Evolutionary conservation across 2,329 filamentous ascomycete species (phyloP), one percentile per base, ranked within the genome.

Genomic region (Raffaelea arxii): DNA sequence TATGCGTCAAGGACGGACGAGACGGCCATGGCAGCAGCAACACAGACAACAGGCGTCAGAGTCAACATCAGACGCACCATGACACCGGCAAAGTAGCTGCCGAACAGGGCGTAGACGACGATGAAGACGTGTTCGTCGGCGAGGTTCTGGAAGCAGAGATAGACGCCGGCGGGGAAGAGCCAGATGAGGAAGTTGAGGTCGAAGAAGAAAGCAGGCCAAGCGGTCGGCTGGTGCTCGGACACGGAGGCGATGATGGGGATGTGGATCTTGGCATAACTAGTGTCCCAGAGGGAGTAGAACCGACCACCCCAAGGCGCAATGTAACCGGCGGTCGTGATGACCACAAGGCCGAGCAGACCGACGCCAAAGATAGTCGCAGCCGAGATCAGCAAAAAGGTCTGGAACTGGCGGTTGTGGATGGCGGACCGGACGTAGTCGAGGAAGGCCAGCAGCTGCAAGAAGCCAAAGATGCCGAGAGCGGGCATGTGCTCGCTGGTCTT

Each of bases 231-330:
- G 71, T 98, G 92, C 70, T 98, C 92, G 1, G 92, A 98, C 41
- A 98, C 92, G n/a, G 92, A 98, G 4, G 92, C 92, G 64, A 98
- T 98, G 62, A 98, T 98, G 51, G 92, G 92, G 62, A 98, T 98
- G 62, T 98, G 92, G 53, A 97, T 94, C 75, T 98, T 98, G 59
- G 92, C 92, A 62, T 98, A 98, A 58, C 88, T 85, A 6, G 92
- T 98, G 64, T 98, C 94, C 89, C 91, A 98, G 25, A 98, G 80
- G 21, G 94, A 98, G 72, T 98, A 98, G 77, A 98, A 98, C 58
- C 92, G 90, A 53, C 92, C 92, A 58, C 86, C 89, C 92, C 92
- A 98, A 18, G 94, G 92, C 21, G 94, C 92, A 65, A 98, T 92
- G 55, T 92, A 85, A 51, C 92, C 92, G 18, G 87, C 78, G 19